Base-by-base conservation (phyloP, 176 grass and related monocot species). In the Cocos nucifera region DNA sequence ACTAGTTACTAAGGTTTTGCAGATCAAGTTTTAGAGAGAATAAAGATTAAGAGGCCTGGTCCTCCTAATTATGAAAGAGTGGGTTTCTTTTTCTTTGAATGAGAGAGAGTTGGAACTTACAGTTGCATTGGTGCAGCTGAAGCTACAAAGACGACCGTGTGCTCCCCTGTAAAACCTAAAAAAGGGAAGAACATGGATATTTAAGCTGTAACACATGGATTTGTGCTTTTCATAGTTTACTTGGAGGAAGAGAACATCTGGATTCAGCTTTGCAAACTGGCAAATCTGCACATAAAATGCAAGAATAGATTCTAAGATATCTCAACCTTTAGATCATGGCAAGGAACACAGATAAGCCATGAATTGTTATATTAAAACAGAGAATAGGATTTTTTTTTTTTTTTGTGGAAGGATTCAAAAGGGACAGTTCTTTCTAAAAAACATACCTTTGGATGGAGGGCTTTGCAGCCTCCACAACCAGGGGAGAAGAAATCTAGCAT, bases 41-140 rank as follows among this genome's bases (percentile, higher is more conserved):
- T 3, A 14, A 44, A 14, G 12, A 44, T 44, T 44, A 10, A 39
- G 8, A 39, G 35, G 9, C 35, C 35, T 39, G 35, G 35, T 2
- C 35, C 35, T 39, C 1, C 35, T 12, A 5, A 10, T 39, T 2
- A 39, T 39, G 0, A 39, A 23, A 23, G 23, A 23, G 1, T 23
- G 2, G 23, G 23, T 23, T 23, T 23, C 2, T 23, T 23, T 23
- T 23, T 23, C 2, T 23, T 23, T 1, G 23, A 23, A 23, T 23
- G 23, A 7, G 1, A 32, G 8, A 44, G 35, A 44, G 35, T 44
- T 2, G 22, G 49, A 28, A n/a, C 63, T 65, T 65, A 65, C 63
- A 52, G 63, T 65, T 26, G 63, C 48, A 65, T 65, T 65, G 15
- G 63, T 65, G 63, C 63, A 65, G 49, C 63, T 65, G 49, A 65